Percentiles rank a stretch among this genome's conserved stretches.
Conservation (phyloP, 805 yeast species). For the Saturnispora mendoncae region DNA sequence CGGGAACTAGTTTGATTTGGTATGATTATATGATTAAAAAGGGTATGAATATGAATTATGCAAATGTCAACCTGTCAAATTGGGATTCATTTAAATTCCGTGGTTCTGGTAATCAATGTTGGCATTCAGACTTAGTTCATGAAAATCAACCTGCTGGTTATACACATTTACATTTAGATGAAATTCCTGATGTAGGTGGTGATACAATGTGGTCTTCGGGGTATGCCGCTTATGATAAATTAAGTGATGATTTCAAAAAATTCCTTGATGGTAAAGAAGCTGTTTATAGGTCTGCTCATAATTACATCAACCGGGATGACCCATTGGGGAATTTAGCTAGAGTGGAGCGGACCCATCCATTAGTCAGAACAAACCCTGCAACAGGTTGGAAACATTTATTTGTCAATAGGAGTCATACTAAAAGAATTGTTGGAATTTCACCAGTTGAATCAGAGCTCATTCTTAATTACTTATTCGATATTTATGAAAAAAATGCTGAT, state of each 20-base stretch:
- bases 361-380: conserved; percentile 56
- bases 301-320: conserved; percentile 31
- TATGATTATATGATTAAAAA: conserved; percentile 27
- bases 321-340: no score
- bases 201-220: conserved; percentile 49
- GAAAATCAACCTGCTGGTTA: conserved; percentile 50
- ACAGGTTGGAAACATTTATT: conserved; percentile 56
- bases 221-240: conserved; percentile 47
- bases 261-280: conserved; percentile 47
- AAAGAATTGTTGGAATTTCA: no score
- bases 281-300: conserved; percentile 33
- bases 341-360: no score
- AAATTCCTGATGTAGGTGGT: conserved; percentile 43
- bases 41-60: conserved; percentile 16
- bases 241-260: conserved; percentile 40
- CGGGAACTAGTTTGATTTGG: conserved; percentile 36
- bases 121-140: conserved; percentile 46
- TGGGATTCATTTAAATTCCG: conserved; percentile 12
- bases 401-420: no score
- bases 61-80: conserved; percentile 15
- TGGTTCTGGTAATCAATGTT: conserved; percentile 23
- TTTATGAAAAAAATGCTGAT: no score
- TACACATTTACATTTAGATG: conserved; percentile 44
- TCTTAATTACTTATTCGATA: no score
- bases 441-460: no score